phyloP scores from a whole-genome alignment of 148 eudicot genomes.

The Tetragonia tetragonoides region DNA sequence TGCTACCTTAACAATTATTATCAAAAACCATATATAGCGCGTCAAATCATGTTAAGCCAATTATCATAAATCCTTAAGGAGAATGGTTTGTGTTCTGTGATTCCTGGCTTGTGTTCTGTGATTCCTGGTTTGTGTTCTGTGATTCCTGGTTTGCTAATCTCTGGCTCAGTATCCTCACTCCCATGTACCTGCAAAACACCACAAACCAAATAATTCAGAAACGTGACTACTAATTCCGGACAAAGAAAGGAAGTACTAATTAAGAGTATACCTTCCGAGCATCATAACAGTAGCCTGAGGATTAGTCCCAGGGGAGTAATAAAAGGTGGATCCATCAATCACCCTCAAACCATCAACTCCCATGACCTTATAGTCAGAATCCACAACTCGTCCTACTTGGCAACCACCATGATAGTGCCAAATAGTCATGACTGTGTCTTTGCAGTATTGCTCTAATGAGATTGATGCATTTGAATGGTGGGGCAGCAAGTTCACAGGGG shows the following conservation, averaged over 20 bases:
- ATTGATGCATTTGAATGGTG: constrained; percentile 45
- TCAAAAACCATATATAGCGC: no score
- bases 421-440: constrained; percentile 74
- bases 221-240: no score
- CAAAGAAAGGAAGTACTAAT: neutral
- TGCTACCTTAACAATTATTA: no score
- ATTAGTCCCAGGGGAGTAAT: constrained; percentile 74
- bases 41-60: neutral
- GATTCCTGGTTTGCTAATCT: constrained; percentile 34
- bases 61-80: neutral
- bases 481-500: constrained; percentile 61
- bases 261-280: constrained; percentile 64
- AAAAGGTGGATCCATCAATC: constrained; percentile 74
- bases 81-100: neutral
- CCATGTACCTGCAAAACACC: constrained; percentile 64
- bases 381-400: constrained; percentile 56
- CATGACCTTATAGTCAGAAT: constrained; percentile 55
- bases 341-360: constrained; percentile 60
- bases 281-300: constrained; percentile 92
- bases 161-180: constrained; percentile 47
- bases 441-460: constrained; percentile 63
- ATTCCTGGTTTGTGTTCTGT: neutral
- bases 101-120: no score
- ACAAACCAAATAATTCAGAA: neutral
- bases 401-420: constrained; percentile 92